Conservation (phyloP, 1,284 basidiomycete genomes). For the Volvariella surrecta region DNA sequence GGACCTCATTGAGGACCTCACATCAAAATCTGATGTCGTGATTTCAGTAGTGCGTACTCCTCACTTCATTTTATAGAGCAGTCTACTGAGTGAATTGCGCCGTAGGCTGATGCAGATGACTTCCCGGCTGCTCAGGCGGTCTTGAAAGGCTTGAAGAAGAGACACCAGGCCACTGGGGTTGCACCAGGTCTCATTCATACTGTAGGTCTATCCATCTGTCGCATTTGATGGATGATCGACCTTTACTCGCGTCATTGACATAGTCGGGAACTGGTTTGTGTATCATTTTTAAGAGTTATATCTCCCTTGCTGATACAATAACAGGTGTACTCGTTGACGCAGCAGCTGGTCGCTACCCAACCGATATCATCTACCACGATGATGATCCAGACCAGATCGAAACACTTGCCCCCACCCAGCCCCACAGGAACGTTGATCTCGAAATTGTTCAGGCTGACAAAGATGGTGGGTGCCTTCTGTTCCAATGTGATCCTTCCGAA, state of each 20-base stretch:
- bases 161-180: constrained; percentile 23
- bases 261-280: constrained; percentile 14
- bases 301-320: too few species aligned
- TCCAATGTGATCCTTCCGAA: not conserved
- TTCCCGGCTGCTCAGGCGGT: constrained; percentile 25
- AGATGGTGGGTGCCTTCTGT: constrained; percentile 18
- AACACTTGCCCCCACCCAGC: constrained; percentile 21
- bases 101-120: constrained; percentile 31
- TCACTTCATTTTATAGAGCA: too few species aligned
- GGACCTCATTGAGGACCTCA: constrained; percentile 19
- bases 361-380: constrained; percentile 27
- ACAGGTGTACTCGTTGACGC: constrained; percentile 22
- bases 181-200: constrained; percentile 35
- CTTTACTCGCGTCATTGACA: not conserved
- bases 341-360: constrained; percentile 18
- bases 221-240: not conserved
- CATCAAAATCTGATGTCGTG: constrained; percentile 24
- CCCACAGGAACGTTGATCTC: constrained; percentile 31
- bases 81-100: not conserved
- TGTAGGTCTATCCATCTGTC: constrained; percentile 13
- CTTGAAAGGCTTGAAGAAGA: constrained; percentile 27
- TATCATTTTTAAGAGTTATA: too few species aligned
- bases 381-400: constrained; percentile 28
- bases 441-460: constrained; percentile 26
- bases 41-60: constrained; percentile 25